Base-by-base conservation (phyloP, 2,329 filamentous ascomycete genomes). In the Alternaria alternata region DNA sequence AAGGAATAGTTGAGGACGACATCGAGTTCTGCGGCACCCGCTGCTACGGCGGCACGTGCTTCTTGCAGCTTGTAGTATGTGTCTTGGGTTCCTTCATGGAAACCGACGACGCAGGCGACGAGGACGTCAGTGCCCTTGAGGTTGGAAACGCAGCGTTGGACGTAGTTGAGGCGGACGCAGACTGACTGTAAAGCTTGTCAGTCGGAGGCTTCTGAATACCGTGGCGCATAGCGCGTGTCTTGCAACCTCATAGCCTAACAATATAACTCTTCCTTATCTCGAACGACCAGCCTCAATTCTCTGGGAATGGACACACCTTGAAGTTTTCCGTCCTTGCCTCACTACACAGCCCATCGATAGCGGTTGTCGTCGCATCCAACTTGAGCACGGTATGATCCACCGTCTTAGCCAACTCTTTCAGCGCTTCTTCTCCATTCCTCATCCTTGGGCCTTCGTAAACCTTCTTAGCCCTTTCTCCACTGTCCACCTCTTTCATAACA, bases 51-150 rank as follows among this genome's bases (percentile, higher is more conserved):
- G 11, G 78, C 75, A 26, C 78, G 76, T 0, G 84, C 82, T 75
- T 88, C 86, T 20, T 71, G 73, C n/a, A 84, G 75, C 70, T 87
- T 88, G 32, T 80, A 75, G 4, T 78, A 70, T 0, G 84, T 83
- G 48, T 82, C 77, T 61, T 86, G 78, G 0, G 84, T 87, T 12
- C 87, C 87, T 69, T 88, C 85, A 54, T 84, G 87, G 71, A 88
- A 88, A 22, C 85, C 86, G 9, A 88, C 80, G 6, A 88, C 87
- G 64, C 84, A 86, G 44, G 86, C 85, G 20, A 88, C 82, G 24
- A 79, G 78, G n/a, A 86, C 81, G 6, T 72, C 71, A 7, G 81
- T 80, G 49, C 80, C 80, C 58, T 80, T 79, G 48, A 89, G 80
- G 54, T 83, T 81, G 42, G 80, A 66, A 18, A 81, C 80, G 49